A percentile compares a stretch with the other conserved stretches of the same genome.
phyloP scores from a whole-genome alignment of 2,329 filamentous ascomycete species.

The Aureobasidium namibiae region DNA sequence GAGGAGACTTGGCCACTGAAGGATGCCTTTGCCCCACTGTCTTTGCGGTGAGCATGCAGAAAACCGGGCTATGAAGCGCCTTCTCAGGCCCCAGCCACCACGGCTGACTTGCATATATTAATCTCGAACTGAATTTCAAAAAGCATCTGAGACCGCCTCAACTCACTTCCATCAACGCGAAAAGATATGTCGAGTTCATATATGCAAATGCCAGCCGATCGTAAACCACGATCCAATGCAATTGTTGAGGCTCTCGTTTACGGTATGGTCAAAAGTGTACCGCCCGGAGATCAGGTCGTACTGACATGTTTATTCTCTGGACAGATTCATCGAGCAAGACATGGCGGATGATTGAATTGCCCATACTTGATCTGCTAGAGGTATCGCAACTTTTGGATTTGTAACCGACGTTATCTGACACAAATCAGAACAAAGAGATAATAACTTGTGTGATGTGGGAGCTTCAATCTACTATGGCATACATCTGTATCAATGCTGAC shows the following conservation, averaged over 20 bases:
- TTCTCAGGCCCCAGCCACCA: conserved; percentile 1
- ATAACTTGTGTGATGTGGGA: background rate
- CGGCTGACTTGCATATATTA: conserved; percentile 9
- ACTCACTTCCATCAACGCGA: background rate
- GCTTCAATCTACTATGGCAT: background rate
- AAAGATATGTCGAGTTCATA: background rate
- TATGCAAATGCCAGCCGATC: too few species aligned
- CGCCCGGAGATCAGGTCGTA: background rate
- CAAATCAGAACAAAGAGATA: background rate
- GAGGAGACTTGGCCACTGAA: background rate
- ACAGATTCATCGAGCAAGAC: background rate
- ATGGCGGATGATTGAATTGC: background rate
- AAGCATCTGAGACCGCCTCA: background rate
- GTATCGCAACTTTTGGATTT: background rate
- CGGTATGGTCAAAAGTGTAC: background rate
- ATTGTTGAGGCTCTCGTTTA: background rate
- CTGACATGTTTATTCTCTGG: background rate
- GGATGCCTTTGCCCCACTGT: background rate
- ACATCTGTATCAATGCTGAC: background rate
- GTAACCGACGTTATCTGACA: background rate
- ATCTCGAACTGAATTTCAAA: background rate
- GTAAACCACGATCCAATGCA: background rate
- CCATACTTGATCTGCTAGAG: background rate
- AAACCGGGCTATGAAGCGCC: background rate
- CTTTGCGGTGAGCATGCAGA: background rate